These are phyloP conservation scores for Trichopus zeylanicus DNA, from an alignment of 116 monocot genomes.

Conservation along the genomic window DNA sequence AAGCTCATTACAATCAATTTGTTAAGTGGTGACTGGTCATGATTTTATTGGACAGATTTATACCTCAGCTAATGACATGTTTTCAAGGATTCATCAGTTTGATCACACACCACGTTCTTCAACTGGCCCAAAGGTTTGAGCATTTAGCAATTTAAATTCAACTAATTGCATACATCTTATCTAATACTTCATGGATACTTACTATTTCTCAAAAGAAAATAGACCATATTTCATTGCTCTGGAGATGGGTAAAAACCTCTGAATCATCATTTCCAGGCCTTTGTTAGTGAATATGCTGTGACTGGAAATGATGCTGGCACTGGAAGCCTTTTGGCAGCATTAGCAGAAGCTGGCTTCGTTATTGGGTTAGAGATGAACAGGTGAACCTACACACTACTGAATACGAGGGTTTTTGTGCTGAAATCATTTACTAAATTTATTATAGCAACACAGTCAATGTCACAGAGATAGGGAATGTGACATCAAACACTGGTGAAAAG, in stretches of 20 bases:
- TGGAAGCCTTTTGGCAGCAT: slow-evolving; percentile 77
- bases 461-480: no score
- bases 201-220: no score
- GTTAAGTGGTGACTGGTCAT: background rate
- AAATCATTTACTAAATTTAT: no score
- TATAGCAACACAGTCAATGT: no score
- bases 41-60: slow-evolving; percentile 44
- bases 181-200: no score
- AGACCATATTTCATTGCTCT: no score
- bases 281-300: slow-evolving; percentile 96
- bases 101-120: slow-evolving; percentile 46
- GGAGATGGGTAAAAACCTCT: no score
- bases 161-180: no score
- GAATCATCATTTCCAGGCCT: slow-evolving; percentile 52
- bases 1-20: no score
- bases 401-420: no score
- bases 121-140: slow-evolving; percentile 67
- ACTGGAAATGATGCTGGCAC: slow-evolving; percentile 71
- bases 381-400: slow-evolving; percentile 4
- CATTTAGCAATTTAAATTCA: background rate
- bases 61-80: slow-evolving; percentile 56
- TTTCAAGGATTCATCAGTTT: slow-evolving; percentile 65
- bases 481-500: no score
- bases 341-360: slow-evolving; percentile 85
- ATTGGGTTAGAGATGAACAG: slow-evolving; percentile 92